Evolutionary conservation across 352 stramenopile species (phyloP), one percentile per base, ranked within the genome.

Genomic region (Phytophthora melonis): DNA sequence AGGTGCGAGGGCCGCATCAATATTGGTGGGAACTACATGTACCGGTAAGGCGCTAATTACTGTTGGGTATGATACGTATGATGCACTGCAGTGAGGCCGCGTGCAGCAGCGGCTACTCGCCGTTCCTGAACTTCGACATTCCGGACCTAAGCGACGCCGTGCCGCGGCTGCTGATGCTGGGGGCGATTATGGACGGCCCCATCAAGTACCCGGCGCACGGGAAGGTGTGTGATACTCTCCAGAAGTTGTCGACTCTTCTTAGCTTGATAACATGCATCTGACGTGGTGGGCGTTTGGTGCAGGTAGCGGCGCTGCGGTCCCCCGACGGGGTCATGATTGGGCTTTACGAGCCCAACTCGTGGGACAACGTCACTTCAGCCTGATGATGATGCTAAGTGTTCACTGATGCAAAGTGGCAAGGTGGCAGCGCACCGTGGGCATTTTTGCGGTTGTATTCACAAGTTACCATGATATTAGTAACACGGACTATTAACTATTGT

Each of bases 121-220:
- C 92, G 53, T 94, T 98, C 64, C 75, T 98, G n/a, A 97, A 95
- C 68, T 97, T 98, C 58, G 91, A 97, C 70, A 95, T 97, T 47
- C 75, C 84, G 43, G 91, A 98, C 68, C 84, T 98, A 65, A 91
- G 93, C 70, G 88, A 95, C 30, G 91, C 90, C 11, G 84, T 98
- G 65, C 90, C 91, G 59, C 79, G 90, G 64, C 75, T 97, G 58
- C 78, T 98, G 25, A 93, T 91, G 79, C 77, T 98, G 34, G 93
- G 93, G 10, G 92, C 88, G 18, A 93, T 92, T 61, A 95, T 98
- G 83, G 93, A 98, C 63, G 93, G 93, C 8, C 93, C 93, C 23
- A 97, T 98, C 78, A 98, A 98, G 77, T 97, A 98, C 80, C 93
- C 93, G 7, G 89, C 90, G 21, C 91, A 97, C 55, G 93, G 93